These are phyloP conservation scores for Chaetomium olivaceum DNA, from an alignment of 2,329 filamentous ascomycete species.

Conservation along the genomic window DNA sequence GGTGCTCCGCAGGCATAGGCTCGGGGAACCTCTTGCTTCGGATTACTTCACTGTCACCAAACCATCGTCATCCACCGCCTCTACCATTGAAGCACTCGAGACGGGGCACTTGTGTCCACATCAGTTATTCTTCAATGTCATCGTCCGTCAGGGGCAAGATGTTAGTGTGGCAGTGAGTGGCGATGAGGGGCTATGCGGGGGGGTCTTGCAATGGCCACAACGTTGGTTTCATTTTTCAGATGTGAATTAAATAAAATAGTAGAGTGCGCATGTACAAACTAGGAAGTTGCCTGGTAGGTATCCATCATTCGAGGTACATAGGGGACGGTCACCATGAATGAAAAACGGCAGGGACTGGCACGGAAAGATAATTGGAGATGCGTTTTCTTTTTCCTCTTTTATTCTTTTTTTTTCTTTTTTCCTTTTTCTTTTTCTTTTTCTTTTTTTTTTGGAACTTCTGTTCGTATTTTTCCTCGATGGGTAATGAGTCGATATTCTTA, in stretches of 20 bases:
- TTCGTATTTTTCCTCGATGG: too few relatives aligned
- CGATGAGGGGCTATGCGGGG: neutral
- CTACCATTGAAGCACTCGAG: neutral
- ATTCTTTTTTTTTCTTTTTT: too few relatives aligned
- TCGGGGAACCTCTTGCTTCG: neutral
- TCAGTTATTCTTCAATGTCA: neutral
- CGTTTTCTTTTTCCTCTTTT: too few relatives aligned
- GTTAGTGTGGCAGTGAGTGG: neutral
- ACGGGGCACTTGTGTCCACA: neutral
- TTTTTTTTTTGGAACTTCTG: too few relatives aligned
- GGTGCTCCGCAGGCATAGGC: neutral
- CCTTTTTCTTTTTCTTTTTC: too few relatives aligned
- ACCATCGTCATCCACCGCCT: neutral
- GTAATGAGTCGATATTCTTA: too few relatives aligned
- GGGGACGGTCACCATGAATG: too few relatives aligned
- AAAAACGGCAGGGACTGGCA: too few relatives aligned
- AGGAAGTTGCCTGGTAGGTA: too few relatives aligned
- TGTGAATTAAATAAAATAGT: neutral
- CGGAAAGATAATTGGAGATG: too few relatives aligned
- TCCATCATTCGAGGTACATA: too few relatives aligned
- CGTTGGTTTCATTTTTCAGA: neutral
- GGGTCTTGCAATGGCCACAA: neutral
- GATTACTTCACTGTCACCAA: neutral
- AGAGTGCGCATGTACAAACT: neutral
- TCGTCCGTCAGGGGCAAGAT: neutral